Evolutionary conservation across 139 green algal species (phyloP), one percentile per base, ranked within the genome.

Genomic region (Chlamydomonas schloesseri): DNA sequence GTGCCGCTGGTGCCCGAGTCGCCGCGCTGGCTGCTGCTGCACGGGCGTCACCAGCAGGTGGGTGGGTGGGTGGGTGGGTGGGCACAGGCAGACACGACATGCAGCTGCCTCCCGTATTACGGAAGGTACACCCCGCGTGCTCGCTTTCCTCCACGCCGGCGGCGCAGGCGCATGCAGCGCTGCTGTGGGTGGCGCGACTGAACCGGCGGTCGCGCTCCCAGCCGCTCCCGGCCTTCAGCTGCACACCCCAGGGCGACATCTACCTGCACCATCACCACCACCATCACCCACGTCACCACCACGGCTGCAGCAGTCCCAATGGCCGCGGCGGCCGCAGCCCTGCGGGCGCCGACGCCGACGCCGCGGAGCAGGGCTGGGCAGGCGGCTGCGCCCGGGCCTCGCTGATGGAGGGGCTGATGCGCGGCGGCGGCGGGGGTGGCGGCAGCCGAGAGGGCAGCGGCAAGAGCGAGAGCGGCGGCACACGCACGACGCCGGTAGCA

Each of bases 21-120:
- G 24, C n/a, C 83, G 4, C 31, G 83, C 11, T 88, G 83, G 83
- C 73, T 88, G 72, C 83, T 88, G 72, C 69, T 88, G 47, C 62
- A 60, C 14, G 83, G 42, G 60, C 69, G 31, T 31, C 42, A 28
- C 31, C 31, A 62, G 14, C 34, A 76, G 72, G 71, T 83, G n/a
- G 17, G 68, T 29, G 34, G 3, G 31, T 50, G 68, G 9, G 34
- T 47, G 33, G 31, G 68, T 24, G 68, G 55, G 55, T 24, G 53
- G 15, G 53, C 53, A 13, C 53, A 58, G 53, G 15, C 15, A 15
- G 53, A 23, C 53, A 15, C 13, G 14, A 67, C 65, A 21, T n/a
- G n/a, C n/a, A n/a, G n/a, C n/a, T n/a, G n/a, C n/a, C n/a, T n/a
- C n/a, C n/a, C n/a, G n/a, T n/a, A n/a, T n/a, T n/a, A n/a, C n/a